A percentile compares a stretch with the other conserved stretches of the same genome.
These are phyloP conservation scores for Hibiscus syriacus DNA, from an alignment of 345 rosid species.

Conservation along the genomic window DNA sequence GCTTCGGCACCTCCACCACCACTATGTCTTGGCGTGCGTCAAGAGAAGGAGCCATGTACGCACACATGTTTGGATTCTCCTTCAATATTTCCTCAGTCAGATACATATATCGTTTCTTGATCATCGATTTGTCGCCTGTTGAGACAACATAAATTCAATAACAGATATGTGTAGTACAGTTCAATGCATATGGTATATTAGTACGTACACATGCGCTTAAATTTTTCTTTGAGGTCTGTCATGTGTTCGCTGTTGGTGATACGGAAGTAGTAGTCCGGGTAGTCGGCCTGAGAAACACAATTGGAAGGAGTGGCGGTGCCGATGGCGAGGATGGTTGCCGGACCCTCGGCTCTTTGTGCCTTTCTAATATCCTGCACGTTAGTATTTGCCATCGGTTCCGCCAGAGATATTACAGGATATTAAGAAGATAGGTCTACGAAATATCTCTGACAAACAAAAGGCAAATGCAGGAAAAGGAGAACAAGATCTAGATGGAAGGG, in stretches of 20 bases:
- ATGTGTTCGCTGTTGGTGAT: conserved; percentile 2
- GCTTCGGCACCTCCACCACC: no score
- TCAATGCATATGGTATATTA: no score
- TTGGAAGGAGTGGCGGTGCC: conserved; percentile 2
- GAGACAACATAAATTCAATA: background rate
- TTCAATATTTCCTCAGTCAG: background rate
- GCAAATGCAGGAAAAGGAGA: background rate
- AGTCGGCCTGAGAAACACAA: conserved; percentile 1
- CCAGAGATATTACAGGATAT: no score
- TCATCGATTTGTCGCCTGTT: background rate
- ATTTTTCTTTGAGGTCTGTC: background rate
- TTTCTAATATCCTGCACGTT: background rate
- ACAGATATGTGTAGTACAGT: background rate
- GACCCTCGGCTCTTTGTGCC: conserved; percentile 1
- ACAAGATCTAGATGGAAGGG: no score
- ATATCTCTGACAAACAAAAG: background rate
- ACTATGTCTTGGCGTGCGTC: no score
- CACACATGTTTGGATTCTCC: no score
- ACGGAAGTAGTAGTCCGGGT: background rate
- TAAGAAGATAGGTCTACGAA: no score
- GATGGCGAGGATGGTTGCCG: background rate
- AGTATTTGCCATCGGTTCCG: background rate
- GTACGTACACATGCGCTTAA: conserved; percentile 4
- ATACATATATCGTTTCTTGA: background rate
- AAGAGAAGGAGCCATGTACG: no score